A percentile compares a stretch with the other conserved stretches of the same genome.
phyloP scores from a whole-genome alignment of 2,329 filamentous ascomycete species.

The Stagonosporopsis cucurbitacearum region DNA sequence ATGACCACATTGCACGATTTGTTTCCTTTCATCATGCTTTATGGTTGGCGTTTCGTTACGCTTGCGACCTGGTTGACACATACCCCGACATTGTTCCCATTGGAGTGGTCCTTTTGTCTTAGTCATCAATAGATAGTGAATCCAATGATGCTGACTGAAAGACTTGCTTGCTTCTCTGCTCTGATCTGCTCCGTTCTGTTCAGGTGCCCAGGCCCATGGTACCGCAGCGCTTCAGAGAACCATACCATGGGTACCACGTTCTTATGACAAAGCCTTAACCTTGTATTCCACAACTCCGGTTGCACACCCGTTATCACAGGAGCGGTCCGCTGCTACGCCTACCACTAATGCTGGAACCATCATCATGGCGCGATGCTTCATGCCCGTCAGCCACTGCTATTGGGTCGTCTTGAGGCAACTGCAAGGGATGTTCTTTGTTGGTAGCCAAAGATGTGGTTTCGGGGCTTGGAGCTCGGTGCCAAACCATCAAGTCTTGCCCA shows the following conservation, averaged over 20 bases:
- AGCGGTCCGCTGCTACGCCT: constrained; percentile 1
- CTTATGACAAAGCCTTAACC: not conserved
- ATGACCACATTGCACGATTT: constrained; percentile 7
- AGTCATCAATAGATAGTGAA: constrained; percentile 1
- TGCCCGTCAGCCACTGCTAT: not conserved
- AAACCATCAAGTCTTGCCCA: not conserved
- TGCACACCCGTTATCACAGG: not conserved
- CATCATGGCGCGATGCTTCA: not conserved
- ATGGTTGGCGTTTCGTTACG: constrained; percentile 13
- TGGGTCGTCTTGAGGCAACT: not conserved
- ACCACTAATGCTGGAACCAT: not conserved
- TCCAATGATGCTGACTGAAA: not conserved
- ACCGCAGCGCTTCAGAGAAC: not conserved
- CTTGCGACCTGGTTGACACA: constrained; percentile 19
- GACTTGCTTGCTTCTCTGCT: not conserved
- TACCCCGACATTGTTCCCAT: constrained; percentile 13
- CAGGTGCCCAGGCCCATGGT: not conserved
- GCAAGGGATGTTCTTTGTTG: not conserved
- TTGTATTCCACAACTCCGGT: not conserved
- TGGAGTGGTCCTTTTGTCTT: constrained; percentile 2
- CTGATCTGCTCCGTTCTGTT: not conserved
- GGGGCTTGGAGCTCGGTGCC: not conserved
- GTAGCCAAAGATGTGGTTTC: not conserved
- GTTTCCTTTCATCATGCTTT: constrained; percentile 2
- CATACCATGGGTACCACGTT: not conserved